Percentiles rank a stretch among this genome's conserved stretches.
Conservation (phyloP, 257 asterid genomes). For the Scutellaria minor region DNA sequence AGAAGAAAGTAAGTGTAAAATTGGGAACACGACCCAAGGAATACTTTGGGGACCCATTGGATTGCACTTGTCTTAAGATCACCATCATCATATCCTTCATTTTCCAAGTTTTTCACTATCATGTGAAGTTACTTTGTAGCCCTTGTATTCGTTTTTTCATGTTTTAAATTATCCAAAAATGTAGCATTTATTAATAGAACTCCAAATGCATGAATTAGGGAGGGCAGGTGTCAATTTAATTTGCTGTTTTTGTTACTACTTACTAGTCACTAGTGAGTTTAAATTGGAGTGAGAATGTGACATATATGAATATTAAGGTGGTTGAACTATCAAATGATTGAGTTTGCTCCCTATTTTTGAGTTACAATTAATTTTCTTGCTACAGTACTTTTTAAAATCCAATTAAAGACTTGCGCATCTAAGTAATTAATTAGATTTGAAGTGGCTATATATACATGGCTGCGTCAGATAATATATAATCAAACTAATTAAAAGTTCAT, state of each 20-base stretch:
- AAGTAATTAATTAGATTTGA: too few species aligned
- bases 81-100: conserved; percentile 30
- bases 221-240: conserved; percentile 32
- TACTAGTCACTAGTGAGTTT: conserved; percentile 10
- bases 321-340: conserved; percentile 69
- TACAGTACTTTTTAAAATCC: too few species aligned
- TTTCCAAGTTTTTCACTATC: background rate
- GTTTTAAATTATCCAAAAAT: too few species aligned
- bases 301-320: conserved; percentile 61
- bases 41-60: conserved; percentile 66
- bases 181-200: background rate
- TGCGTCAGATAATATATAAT: too few species aligned
- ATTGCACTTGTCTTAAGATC: conserved; percentile 64
- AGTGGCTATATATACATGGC: too few species aligned
- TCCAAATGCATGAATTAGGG: conserved; percentile 30
- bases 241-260: conserved; percentile 21
- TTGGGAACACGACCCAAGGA: conserved; percentile 59
- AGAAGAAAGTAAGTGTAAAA: conserved; percentile 49
- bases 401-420: too few species aligned
- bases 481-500: conserved; percentile 13
- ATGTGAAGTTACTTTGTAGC: conserved; percentile 19
- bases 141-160: background rate
- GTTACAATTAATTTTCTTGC: conserved; percentile 13
- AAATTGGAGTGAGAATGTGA: conserved; percentile 46
- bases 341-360: conserved; percentile 42